A percentile compares a stretch with the other conserved stretches of the same genome.
Evolutionary conservation across 2,329 filamentous ascomycete species (phyloP).

Genomic region (Verticillium klebahnii): DNA sequence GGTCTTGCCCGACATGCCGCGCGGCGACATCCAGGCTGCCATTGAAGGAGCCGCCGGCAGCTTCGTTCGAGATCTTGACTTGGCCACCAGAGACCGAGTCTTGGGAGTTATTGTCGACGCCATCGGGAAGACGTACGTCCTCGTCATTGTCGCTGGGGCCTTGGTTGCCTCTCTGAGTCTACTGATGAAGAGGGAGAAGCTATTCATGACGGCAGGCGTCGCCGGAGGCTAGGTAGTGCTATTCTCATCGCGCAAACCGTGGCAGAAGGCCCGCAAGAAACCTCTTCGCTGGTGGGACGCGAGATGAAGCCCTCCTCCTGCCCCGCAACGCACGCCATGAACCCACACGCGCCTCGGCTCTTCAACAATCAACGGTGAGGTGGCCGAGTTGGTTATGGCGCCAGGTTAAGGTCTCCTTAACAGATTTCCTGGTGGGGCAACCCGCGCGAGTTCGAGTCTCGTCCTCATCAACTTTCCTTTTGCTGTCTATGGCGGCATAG

Average conservation of each 20-base stretch:
- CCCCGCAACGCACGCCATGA: neutral
- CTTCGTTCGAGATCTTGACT: slow-evolving; percentile 7
- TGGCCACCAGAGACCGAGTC: slow-evolving; percentile 13
- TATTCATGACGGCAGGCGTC: slow-evolving; percentile 5
- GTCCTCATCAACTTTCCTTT: neutral
- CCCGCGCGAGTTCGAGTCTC: neutral
- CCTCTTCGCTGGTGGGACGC: neutral
- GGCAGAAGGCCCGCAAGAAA: neutral
- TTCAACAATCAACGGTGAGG: neutral
- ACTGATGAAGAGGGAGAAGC: slow-evolving; percentile 8
- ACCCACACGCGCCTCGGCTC: neutral
- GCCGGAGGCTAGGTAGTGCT: neutral
- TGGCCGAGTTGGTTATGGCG: neutral
- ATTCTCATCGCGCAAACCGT: neutral
- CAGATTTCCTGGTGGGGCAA: neutral
- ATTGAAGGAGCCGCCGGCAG: slow-evolving; percentile 14
- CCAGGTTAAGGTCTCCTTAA: neutral
- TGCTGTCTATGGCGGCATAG: neutral
- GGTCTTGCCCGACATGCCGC: neutral
- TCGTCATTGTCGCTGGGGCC: slow-evolving; percentile 32
- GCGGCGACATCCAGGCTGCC: slow-evolving; percentile 6
- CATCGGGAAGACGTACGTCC: slow-evolving; percentile 9
- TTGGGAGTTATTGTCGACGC: slow-evolving; percentile 20
- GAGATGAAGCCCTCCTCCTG: neutral
- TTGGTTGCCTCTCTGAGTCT: slow-evolving; percentile 20